Percentiles rank a stretch among this genome's conserved stretches.
Evolutionary conservation across 2,329 filamentous ascomycete species (phyloP).

Genomic region (Sporothrix variecibatus): DNA sequence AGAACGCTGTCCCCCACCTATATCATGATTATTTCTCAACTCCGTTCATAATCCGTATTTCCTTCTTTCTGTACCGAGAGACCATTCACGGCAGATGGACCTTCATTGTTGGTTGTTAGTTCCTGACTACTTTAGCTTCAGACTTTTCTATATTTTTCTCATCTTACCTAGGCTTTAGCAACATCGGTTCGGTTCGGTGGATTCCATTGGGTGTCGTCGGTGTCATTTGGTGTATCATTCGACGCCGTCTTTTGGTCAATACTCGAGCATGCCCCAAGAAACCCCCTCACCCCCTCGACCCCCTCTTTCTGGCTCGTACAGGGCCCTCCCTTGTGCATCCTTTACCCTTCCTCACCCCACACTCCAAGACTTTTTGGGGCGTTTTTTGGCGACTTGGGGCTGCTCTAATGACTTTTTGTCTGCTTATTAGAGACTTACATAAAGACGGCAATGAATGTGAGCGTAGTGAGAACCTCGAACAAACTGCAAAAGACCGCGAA

Average conservation of each 20-base stretch:
- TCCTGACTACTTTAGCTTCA: not conserved
- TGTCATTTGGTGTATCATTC: not conserved
- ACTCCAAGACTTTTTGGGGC: not conserved
- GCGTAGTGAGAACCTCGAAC: not conserved
- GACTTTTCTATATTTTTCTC: not conserved
- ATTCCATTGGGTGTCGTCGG: not conserved
- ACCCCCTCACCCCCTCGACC: too few relatives aligned
- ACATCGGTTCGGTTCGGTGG: constrained; percentile 1
- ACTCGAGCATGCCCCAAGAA: too few relatives aligned
- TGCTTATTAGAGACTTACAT: constrained; percentile 15
- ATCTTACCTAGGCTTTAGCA: not conserved
- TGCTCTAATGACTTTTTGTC: not conserved
- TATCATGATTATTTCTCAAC: not conserved
- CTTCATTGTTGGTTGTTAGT: not conserved
- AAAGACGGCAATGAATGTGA: not conserved
- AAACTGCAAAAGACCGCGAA: not conserved
- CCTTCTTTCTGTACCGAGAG: not conserved
- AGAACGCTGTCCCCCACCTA: not conserved
- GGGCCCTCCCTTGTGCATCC: too few relatives aligned
- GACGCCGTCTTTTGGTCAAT: too few relatives aligned
- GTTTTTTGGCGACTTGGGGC: not conserved
- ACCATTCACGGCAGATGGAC: not conserved
- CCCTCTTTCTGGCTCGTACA: not conserved
- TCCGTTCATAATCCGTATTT: not conserved
- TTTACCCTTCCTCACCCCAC: not conserved